These are phyloP conservation scores for Acorus calamus DNA, from an alignment of 106 monocot species.

Conservation along the genomic window DNA sequence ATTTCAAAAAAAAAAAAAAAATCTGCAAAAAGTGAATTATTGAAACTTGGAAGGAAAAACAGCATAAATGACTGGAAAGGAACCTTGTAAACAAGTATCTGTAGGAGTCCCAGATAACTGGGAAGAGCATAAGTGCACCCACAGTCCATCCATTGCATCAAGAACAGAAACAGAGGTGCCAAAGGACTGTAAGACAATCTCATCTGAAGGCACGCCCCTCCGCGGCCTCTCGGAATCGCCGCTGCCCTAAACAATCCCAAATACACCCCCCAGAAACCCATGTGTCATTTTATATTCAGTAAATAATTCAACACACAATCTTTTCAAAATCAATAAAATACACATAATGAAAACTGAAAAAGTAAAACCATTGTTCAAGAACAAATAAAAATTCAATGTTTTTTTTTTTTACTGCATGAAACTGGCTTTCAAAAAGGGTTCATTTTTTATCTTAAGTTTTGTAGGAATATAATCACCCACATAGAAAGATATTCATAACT, in stretches of 20 bases:
- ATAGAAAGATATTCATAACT: too few species aligned
- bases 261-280: not conserved
- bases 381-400: too few species aligned
- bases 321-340: too few species aligned
- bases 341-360: too few species aligned
- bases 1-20: not conserved
- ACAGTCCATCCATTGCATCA: slow-evolving; percentile 68
- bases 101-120: slow-evolving; percentile 70
- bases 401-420: too few species aligned
- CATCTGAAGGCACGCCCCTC: slow-evolving; percentile 84
- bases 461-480: too few species aligned
- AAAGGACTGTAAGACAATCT: slow-evolving; percentile 62
- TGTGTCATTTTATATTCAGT: too few species aligned
- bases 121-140: slow-evolving; percentile 47
- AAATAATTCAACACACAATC: too few species aligned
- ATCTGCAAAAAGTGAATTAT: not conserved
- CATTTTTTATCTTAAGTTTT: too few species aligned
- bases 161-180: slow-evolving; percentile 52
- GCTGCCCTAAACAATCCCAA: slow-evolving; percentile 42
- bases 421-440: too few species aligned
- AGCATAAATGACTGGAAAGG: not conserved
- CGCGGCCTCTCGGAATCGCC: slow-evolving; percentile 54
- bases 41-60: not conserved
- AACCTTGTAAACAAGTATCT: slow-evolving; percentile 84
- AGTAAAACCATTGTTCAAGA: too few species aligned